A percentile compares a stretch with the other conserved stretches of the same genome.
Evolutionary conservation across 805 yeast species (phyloP).

Genomic region (Martiniozyma abietophila): DNA sequence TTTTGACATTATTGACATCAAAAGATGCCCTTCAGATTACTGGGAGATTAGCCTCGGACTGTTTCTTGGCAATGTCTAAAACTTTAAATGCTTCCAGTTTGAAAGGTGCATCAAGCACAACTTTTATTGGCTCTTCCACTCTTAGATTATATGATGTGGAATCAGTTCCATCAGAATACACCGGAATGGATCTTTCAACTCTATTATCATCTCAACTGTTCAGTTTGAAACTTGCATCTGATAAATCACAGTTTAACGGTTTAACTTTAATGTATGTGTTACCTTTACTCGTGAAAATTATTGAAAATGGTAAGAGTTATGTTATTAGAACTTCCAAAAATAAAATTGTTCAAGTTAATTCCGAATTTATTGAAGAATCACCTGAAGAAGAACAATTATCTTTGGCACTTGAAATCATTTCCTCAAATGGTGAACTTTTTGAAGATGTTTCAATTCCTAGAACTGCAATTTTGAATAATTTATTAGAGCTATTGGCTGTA

Average conservation of each 20-base stretch:
- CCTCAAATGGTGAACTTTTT: constrained; percentile 60
- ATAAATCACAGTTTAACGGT: constrained; percentile 61
- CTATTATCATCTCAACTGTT: constrained; percentile 61
- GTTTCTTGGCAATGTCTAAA: constrained; percentile 47
- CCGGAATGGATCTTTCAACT: constrained; percentile 44
- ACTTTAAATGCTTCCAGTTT: constrained; percentile 33
- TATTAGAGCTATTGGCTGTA: constrained; percentile 58
- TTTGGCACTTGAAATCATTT: constrained; percentile 66
- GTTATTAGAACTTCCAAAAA: constrained; percentile 43
- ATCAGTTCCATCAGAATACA: constrained; percentile 35
- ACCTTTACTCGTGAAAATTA: constrained; percentile 63
- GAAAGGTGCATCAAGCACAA: constrained; percentile 38
- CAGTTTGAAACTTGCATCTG: constrained; percentile 64
- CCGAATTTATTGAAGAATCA: constrained; percentile 73
- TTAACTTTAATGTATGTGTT: constrained; percentile 62
- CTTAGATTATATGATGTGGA: constrained; percentile 45
- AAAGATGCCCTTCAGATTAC: constrained; percentile 20
- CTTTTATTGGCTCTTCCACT: constrained; percentile 60
- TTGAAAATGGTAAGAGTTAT: constrained; percentile 54
- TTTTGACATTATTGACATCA: constrained; percentile 37
- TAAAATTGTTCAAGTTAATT: constrained; percentile 39
- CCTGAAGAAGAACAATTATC: constrained; percentile 82
- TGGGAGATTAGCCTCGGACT: constrained; percentile 35
- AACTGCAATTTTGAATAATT: constrained; percentile 45
- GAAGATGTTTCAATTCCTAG: constrained; percentile 64